Evolutionary conservation across 371 early-diverging fungal genomes (phyloP), one percentile per base, ranked within the genome.

Genomic region (Rhizopus delemar): DNA sequence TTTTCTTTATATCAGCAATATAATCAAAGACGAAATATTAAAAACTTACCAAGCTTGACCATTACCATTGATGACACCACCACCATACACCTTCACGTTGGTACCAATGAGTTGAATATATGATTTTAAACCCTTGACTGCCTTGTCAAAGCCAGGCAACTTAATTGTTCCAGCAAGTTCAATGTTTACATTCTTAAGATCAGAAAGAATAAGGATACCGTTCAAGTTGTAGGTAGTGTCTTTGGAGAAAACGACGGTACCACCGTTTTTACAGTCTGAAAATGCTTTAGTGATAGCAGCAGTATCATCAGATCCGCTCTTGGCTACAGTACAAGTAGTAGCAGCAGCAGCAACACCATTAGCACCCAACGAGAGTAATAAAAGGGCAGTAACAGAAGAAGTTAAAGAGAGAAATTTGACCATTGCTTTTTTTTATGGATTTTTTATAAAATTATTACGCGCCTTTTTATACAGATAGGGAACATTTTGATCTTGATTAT

Each of bases 31-130:
- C 36, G 5, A 28, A 39, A 45, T 46, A 32, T 11, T 28, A 31
- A 31, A n/a, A 32, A 52, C 67, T 52, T 52, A 73, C 73, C 73
- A 73, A 7, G 52, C 65, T 55, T 73, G 73, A 36, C 73, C 73
- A 33, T 66, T 62, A 52, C 73, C 73, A 16, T 62, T 57, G 41
- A 65, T 57, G 29, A 36, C 53, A 53, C 74, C 74, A 4, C 57
- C 53, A 32, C 70, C 68, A 29, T 41, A 33, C 28, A 58, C 66
- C 28, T 66, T 48, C 13, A 73, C 62, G 32, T 61, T 62, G 28
- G 62, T 64, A 41, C 73, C 73, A 11, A 57, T 57, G 29, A 73
- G 57, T 12, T 52, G 54, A 15, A 73, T 51, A 51, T 62, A 73
- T 15, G 74, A 63, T 41, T 48, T 62, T 22, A 53, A 53, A 38